phyloP scores from a whole-genome alignment of 2,329 filamentous ascomycete genomes.

The Alternaria postmessia region DNA sequence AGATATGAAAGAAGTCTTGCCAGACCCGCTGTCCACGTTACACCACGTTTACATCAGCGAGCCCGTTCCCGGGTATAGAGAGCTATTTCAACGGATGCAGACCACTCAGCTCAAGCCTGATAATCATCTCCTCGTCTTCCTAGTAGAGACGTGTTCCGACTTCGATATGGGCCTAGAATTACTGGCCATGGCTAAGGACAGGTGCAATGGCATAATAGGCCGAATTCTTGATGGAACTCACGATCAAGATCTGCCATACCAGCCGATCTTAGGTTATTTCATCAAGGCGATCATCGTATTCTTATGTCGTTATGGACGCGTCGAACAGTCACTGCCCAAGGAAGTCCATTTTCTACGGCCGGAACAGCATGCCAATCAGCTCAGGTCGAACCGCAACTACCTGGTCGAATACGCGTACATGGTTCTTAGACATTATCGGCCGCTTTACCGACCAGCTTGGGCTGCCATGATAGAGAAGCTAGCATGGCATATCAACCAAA shows the following conservation, averaged over 20 bases:
- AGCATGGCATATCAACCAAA: slow-evolving; percentile 15
- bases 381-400: slow-evolving; percentile 34
- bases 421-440: slow-evolving; percentile 35
- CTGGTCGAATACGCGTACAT: slow-evolving; percentile 42
- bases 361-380: slow-evolving; percentile 25
- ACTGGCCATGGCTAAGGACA: slow-evolving; percentile 24
- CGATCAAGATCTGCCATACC: slow-evolving; percentile 8
- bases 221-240: slow-evolving; percentile 33
- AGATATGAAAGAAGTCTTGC: slow-evolving; percentile 64
- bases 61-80: slow-evolving; percentile 65
- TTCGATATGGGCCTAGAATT: slow-evolving; percentile 31
- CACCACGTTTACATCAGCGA: slow-evolving; percentile 72
- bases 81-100: slow-evolving; percentile 68
- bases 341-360: slow-evolving; percentile 14
- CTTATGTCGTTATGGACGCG: slow-evolving; percentile 42
- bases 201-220: slow-evolving; percentile 31
- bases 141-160: slow-evolving; percentile 57
- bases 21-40: slow-evolving; percentile 66
- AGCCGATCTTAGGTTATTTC: slow-evolving; percentile 34
- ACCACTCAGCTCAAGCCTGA: slow-evolving; percentile 58
- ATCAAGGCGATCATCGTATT: slow-evolving; percentile 41
- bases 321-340: slow-evolving; percentile 16
- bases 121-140: slow-evolving; percentile 61
- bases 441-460: slow-evolving; percentile 42
- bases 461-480: slow-evolving; percentile 37